Conservation (phyloP, 306 rosid genomes). For the Prunus padus region DNA sequence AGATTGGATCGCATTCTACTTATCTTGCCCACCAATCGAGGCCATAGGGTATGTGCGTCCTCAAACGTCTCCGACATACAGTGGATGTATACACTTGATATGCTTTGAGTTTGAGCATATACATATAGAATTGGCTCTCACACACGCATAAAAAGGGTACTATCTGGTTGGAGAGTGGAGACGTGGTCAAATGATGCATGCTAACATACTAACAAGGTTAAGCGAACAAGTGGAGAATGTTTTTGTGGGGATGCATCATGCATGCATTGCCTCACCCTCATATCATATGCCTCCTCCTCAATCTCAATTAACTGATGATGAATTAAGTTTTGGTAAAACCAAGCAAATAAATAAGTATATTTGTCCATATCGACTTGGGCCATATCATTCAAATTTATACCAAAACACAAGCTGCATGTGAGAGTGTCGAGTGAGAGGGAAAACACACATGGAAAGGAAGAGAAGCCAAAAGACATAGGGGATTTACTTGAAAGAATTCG, state of each 20-base stretch:
- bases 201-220: background rate
- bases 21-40: too few relatives aligned
- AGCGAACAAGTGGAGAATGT: constrained; percentile 34
- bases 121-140: too few relatives aligned
- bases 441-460: constrained; percentile 30
- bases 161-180: background rate
- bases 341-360: constrained; percentile 16
- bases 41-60: too few relatives aligned
- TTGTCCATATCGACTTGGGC: constrained; percentile 26
- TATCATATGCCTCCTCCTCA: background rate
- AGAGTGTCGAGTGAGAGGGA: constrained; percentile 42
- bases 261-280: too few relatives aligned
- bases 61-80: too few relatives aligned
- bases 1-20: too few relatives aligned
- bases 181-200: background rate
- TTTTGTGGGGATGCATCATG: constrained; percentile 29
- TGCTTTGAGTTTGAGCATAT: too few relatives aligned
- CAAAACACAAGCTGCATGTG: constrained; percentile 51
- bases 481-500: constrained; percentile 23
- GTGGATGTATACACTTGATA: too few relatives aligned
- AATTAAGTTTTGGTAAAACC: background rate
- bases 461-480: constrained; percentile 9
- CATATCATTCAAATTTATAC: constrained; percentile 19
- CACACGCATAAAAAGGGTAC: background rate
- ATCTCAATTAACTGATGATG: constrained; percentile 9